Conservation (phyloP, 2,329 filamentous ascomycete species). For the Pyrenophora tritici-repentis region DNA sequence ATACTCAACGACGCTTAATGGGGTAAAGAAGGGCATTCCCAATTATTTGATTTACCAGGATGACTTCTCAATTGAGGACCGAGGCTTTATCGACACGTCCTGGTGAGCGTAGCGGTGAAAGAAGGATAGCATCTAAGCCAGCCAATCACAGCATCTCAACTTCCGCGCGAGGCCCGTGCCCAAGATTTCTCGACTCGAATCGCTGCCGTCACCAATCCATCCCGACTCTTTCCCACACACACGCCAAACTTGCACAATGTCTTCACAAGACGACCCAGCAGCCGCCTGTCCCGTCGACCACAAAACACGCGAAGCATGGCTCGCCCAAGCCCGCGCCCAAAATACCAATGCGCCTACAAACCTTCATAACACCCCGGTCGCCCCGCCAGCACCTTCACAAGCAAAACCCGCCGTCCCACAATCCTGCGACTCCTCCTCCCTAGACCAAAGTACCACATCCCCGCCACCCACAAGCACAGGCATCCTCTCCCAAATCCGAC, state of each 20-base stretch:
- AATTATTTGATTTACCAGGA: no score
- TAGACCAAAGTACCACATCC: constrained; percentile 38
- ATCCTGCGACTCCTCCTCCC: constrained; percentile 48
- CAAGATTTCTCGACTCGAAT: constrained; percentile 28
- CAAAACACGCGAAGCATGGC: constrained; percentile 85
- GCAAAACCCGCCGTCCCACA: constrained; percentile 24
- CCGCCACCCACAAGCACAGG: constrained; percentile 21
- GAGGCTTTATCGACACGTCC: background rate
- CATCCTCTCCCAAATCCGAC: constrained; percentile 39
- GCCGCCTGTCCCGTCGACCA: constrained; percentile 82
- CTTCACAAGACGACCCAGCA: constrained; percentile 40
- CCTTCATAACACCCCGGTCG: constrained; percentile 29
- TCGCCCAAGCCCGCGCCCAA: constrained; percentile 66
- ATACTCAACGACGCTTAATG: no score
- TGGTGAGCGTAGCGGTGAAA: constrained; percentile 20
- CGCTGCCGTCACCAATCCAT: constrained; percentile 25
- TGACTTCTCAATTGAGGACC: no score
- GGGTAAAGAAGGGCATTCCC: no score
- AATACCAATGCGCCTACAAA: constrained; percentile 27
- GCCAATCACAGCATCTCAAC: constrained; percentile 26
- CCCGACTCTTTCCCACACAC: constrained; percentile 12
- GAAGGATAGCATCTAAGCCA: constrained; percentile 2
- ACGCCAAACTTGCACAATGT: constrained; percentile 23
- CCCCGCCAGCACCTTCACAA: constrained; percentile 19
- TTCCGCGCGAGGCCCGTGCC: constrained; percentile 27